Evolutionary conservation across 1,139 yeast species (phyloP), one percentile per base, ranked within the genome.

Genomic region (Keqinozyma sinolaborantium): DNA sequence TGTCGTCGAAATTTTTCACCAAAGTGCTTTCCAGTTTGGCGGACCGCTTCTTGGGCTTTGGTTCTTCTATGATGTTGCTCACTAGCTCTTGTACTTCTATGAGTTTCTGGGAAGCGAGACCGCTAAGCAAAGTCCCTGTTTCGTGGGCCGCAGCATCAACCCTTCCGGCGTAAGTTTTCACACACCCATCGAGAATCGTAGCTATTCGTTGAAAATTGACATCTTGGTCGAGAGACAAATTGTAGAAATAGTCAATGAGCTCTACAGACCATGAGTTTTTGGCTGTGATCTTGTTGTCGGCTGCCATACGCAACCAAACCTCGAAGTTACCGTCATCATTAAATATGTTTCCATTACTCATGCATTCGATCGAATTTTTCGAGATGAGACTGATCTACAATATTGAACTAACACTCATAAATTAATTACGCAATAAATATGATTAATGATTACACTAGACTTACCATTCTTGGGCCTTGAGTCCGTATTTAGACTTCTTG

Each of bases 81-180:
- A 25, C 35, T 7, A 40, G 36, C 26, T 32, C 41, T 35, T 41
- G 40, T 29, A 26, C 36, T 8, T 35, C 36, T 10, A 27, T 32
- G 3, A 32, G 45, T 26, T 47, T 46, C 34, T 53, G 46, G 34
- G 48, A 39, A 7, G 72, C 64, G 30, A 79, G 59, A 2, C 96
- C 95, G 51, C 90, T 83, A 23, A 87, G 59, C 35, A 88, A 63
- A 45, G 79, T 77, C 2, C 95, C 95, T 0, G 96, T 86, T 47
- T 88, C 97, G 2, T 83, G 79, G 1, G 88, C 94, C 0, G 85
- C 95, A 0, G 95, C 83, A 44, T 88, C 96, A 13, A 88, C 88
- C 47, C 97, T 74, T 13, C 58, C 53, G 40, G 52, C 51, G 34
- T 60, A 61, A 25, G 59, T 61, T 38, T 60, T 58, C 5, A 61